Evolutionary conservation across 129 eudicot species (phyloP).

Genomic region (Lactuca sativa): DNA sequence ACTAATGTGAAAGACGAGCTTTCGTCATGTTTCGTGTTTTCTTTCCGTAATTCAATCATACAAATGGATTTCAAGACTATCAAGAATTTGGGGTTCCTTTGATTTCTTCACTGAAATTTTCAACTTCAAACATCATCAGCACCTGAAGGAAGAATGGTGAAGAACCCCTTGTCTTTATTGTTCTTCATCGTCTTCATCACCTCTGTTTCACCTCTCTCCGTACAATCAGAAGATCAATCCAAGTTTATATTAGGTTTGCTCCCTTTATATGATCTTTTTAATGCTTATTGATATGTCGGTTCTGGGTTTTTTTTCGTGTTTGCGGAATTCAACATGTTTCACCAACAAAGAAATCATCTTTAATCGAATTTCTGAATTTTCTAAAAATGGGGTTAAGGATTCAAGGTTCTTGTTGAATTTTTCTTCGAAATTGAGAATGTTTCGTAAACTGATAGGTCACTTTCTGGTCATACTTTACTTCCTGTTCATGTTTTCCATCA

Average conservation of each 20-base stretch:
- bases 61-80: slow-evolving; percentile 7
- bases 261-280: neutral
- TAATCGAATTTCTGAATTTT: neutral
- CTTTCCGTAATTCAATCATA: slow-evolving; percentile 14
- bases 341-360: slow-evolving; percentile 4
- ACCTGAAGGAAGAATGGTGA: slow-evolving; percentile 30
- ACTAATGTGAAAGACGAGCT: slow-evolving; percentile 34
- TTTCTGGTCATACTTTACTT: neutral
- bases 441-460: slow-evolving; percentile 2
- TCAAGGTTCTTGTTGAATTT: slow-evolving; percentile 16
- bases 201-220: slow-evolving; percentile 38
- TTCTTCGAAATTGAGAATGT: slow-evolving; percentile 20
- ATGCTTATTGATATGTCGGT: slow-evolving; percentile 1
- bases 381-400: slow-evolving; percentile 10
- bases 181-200: slow-evolving; percentile 31
- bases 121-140: neutral
- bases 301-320: slow-evolving; percentile 17
- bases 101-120: slow-evolving; percentile 26
- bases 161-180: slow-evolving; percentile 8
- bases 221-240: slow-evolving; percentile 37
- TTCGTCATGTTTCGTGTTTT: slow-evolving; percentile 29
- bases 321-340: neutral
- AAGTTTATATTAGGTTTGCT: slow-evolving; percentile 53
- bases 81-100: neutral
- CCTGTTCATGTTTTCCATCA: slow-evolving; percentile 11